phyloP scores from a whole-genome alignment of 2,329 filamentous ascomycete species.

The Penicillium sp. region DNA sequence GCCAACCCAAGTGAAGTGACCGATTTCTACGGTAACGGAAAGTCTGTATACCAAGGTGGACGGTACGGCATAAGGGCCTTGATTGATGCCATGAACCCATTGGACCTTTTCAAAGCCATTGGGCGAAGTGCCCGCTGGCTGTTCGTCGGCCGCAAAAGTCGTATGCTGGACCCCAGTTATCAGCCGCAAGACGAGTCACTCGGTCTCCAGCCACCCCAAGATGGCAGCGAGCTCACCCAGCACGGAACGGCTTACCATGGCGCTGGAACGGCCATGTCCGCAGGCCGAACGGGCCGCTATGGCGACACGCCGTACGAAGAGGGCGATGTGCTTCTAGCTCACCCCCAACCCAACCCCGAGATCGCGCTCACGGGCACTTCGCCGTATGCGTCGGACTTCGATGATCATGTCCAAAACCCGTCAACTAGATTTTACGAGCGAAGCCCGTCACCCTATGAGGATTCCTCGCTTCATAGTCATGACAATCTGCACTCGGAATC shows the following conservation, averaged over 20 bases:
- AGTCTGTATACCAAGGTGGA: constrained; percentile 55
- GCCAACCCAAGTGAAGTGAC: constrained; percentile 40
- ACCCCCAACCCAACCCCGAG: constrained; percentile 33
- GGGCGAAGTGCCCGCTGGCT: constrained; percentile 72
- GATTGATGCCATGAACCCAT: constrained; percentile 64
- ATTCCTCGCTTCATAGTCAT: constrained; percentile 9
- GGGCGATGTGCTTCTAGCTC: constrained; percentile 32
- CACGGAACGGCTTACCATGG: constrained; percentile 25
- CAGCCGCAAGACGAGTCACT: constrained; percentile 24
- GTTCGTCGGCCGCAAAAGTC: constrained; percentile 58
- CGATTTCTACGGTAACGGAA: constrained; percentile 36
- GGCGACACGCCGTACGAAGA: constrained; percentile 25
- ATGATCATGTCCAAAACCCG: constrained; percentile 14
- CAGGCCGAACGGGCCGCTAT: constrained; percentile 21
- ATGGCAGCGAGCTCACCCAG: constrained; percentile 5
- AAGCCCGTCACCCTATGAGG: constrained; percentile 12
- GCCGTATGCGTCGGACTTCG: constrained; percentile 16
- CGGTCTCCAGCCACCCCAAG: constrained; percentile 20
- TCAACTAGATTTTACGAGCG: constrained; percentile 10
- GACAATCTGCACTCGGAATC: constrained; percentile 6
- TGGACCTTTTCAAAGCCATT: constrained; percentile 73
- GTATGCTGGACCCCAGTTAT: constrained; percentile 37
- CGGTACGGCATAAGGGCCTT: constrained; percentile 58
- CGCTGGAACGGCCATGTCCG: constrained; percentile 17
- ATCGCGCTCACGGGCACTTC: constrained; percentile 16